Base-by-base conservation (phyloP, 257 asterid genomes). In the Solanum dulcamara region DNA sequence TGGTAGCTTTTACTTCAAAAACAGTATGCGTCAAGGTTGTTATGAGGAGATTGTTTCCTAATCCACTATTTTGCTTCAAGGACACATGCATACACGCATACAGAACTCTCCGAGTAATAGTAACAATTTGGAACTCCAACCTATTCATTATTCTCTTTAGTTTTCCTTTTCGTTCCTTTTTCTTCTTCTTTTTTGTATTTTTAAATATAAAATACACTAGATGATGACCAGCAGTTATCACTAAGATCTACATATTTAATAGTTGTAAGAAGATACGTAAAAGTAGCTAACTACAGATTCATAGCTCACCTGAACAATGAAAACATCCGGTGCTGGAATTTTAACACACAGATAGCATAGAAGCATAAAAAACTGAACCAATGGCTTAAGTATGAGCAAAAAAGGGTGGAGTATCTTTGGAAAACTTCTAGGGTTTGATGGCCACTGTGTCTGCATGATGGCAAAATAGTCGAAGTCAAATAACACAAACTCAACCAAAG, bases 321-420 rank as follows among this genome's bases (percentile, higher is more conserved):
- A 94, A 89, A 89, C 93, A 90, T 96, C 97, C 80, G 99, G 99
- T 75, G 97, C 93, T 0, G 98, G 95, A 87, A 96, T 93, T 89
- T 91, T 96, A 30, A 90, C 85, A 87, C 97, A 95, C 67, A 96
- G 94, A 89, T 96, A 95, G 97, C 98, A 96, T 84, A 96, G 93
- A 88, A 96, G 97, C 93, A 90, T 85, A 84, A 94, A 87, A 89
- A 95, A 93, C 91, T 96, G 98, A 88, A 95, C 82, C 74, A 96
- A 70, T 50, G 99, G 90, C 93, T 96, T 96, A 85, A 94, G 83
- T 84, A 94, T 88, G 82, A 96, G 97, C 85, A 96, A 81, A 37
- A 96, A 75, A 80, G 98, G 98, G 48, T 91, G 98, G 83, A 96
- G 92, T 35, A 95, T 90, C 89, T 86, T 92, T 4, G 94, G 94